phyloP scores from a whole-genome alignment of 352 stramenopile species.

The Phytophthora niederhauseri region DNA sequence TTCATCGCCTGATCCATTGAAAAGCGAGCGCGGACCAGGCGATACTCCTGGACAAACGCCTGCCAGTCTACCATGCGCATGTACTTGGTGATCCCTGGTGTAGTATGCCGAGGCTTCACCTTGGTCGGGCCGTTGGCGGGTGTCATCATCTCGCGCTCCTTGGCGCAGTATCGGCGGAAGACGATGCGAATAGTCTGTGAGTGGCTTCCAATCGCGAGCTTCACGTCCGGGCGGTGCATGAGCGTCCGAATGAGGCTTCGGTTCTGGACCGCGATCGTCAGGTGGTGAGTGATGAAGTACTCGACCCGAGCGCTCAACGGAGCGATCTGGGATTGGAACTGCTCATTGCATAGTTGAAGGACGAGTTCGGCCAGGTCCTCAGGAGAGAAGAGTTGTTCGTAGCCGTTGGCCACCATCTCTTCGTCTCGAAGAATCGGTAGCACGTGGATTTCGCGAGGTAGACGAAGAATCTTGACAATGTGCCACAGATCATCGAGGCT shows the following conservation, averaged over 20 bases:
- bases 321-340: constrained; percentile 64
- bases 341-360: constrained; percentile 77
- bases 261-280: constrained; percentile 58
- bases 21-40: constrained; percentile 64
- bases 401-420: constrained; percentile 43
- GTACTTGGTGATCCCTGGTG: constrained; percentile 62
- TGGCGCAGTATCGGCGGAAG: constrained; percentile 77
- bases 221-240: constrained; percentile 60
- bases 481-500: constrained; percentile 77
- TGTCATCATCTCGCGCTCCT: constrained; percentile 52
- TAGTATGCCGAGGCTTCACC: constrained; percentile 21
- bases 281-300: constrained; percentile 52
- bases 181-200: constrained; percentile 64
- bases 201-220: constrained; percentile 60
- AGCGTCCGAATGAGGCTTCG: constrained; percentile 60
- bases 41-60: constrained; percentile 75
- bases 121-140: constrained; percentile 23
- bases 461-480: constrained; percentile 61
- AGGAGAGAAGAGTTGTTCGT: constrained; percentile 65
- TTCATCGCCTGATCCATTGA: constrained; percentile 54
- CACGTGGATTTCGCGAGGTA: constrained; percentile 63
- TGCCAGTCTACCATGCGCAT: constrained; percentile 75
- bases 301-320: constrained; percentile 70
- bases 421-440: constrained; percentile 63
- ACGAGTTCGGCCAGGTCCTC: constrained; percentile 70